A percentile compares a stretch with the other conserved stretches of the same genome.
phyloP scores from a whole-genome alignment of 805 yeast genomes.

The Blastobotrys attinorum region DNA sequence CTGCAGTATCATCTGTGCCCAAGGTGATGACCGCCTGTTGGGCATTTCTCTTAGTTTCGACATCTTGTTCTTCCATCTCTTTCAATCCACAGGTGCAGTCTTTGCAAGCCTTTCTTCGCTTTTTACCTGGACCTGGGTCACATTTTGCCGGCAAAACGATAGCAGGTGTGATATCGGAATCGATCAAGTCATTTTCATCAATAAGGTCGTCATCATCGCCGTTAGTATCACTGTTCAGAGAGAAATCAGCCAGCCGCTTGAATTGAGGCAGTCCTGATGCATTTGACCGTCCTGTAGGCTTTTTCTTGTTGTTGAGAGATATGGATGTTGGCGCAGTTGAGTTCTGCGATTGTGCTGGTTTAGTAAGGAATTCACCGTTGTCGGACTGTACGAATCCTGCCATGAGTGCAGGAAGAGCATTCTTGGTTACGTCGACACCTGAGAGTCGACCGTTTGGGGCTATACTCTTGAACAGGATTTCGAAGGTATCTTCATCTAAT shows the following conservation, averaged over 20 bases:
- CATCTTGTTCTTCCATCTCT: constrained; percentile 59
- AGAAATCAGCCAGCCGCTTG: constrained; percentile 32
- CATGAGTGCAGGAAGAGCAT: constrained; percentile 7
- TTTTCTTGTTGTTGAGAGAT: constrained; percentile 2
- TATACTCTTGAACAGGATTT: constrained; percentile 23
- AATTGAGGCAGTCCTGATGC: constrained; percentile 14
- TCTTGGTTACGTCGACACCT: constrained; percentile 17
- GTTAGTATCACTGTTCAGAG: constrained; percentile 32
- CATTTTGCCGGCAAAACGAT: constrained; percentile 55
- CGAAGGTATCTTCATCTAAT: constrained; percentile 20
- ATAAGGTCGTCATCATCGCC: constrained; percentile 42
- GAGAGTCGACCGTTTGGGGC: constrained; percentile 25
- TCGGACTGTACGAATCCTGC: constrained; percentile 30
- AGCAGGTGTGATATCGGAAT: constrained; percentile 27
- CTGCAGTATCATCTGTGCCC: constrained; percentile 65
- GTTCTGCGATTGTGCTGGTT: constrained; percentile 12
- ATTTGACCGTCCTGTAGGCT: neutral
- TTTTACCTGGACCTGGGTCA: constrained; percentile 38
- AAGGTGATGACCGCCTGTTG: constrained; percentile 47
- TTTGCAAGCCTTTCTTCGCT: constrained; percentile 89
- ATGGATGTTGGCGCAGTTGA: constrained; percentile 9
- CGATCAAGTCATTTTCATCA: constrained; percentile 50
- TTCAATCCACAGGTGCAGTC: constrained; percentile 97
- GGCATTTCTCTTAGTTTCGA: constrained; percentile 39
- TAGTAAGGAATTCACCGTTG: constrained; percentile 11